These are phyloP conservation scores for Saccharomycopsis olivae DNA, from an alignment of 805 yeast species.

Conservation along the genomic window DNA sequence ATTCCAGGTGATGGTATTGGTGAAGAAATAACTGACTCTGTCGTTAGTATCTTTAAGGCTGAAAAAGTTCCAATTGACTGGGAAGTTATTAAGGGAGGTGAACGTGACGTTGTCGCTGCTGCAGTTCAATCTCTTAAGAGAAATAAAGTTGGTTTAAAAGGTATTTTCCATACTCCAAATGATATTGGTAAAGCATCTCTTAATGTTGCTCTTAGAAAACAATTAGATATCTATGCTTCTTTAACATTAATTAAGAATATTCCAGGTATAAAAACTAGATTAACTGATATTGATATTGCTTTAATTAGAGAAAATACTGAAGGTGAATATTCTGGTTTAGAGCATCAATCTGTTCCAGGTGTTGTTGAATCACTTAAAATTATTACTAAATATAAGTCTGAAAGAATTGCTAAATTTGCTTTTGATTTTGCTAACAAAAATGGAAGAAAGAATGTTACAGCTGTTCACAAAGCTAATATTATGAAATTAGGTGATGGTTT, in stretches of 20 bases:
- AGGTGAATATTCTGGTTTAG: conserved; percentile 97
- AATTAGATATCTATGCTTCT: conserved; percentile 90
- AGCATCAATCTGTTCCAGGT: conserved; percentile 95
- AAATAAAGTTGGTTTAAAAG: conserved; percentile 95
- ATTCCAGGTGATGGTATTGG: conserved; percentile 99
- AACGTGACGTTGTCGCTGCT: conserved; percentile 55
- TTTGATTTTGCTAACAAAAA: conserved; percentile 90
- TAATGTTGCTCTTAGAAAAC: conserved; percentile 94
- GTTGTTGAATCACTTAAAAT: conserved; percentile 95
- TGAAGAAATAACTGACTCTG: conserved; percentile 89
- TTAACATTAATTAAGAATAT: conserved; percentile 88
- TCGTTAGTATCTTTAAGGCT: conserved; percentile 76
- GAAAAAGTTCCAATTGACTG: conserved; percentile 89
- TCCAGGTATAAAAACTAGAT: conserved; percentile 87
- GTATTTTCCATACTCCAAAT: conserved; percentile 59
- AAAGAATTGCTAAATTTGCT: conserved; percentile 95
- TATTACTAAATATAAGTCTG: conserved; percentile 88
- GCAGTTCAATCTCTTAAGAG: conserved; percentile 88
- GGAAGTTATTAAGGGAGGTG: conserved; percentile 69
- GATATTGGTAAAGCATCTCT: conserved; percentile 77
- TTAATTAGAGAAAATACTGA: conserved; percentile 98
- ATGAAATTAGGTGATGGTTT: conserved; percentile 98
- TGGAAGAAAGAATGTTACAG: conserved; percentile 86
- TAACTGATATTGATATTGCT: conserved; percentile 82
- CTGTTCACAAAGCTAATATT: conserved; percentile 98